These are phyloP conservation scores for Aeschynomene evenia DNA, from an alignment of 306 rosid genomes.

Conservation along the genomic window DNA sequence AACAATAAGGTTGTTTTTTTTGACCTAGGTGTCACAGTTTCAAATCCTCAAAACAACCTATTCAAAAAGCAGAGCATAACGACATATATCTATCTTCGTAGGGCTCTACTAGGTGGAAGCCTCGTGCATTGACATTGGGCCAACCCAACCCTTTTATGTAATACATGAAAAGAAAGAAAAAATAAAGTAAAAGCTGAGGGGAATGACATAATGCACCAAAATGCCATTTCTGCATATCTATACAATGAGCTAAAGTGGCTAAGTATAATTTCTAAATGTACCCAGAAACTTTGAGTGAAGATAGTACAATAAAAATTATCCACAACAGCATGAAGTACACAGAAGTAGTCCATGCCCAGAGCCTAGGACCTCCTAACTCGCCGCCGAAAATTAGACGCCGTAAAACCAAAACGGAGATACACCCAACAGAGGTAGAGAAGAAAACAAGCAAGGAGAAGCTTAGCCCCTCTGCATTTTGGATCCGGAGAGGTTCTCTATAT, in stretches of 20 bases:
- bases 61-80: too few species aligned
- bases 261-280: conserved; percentile 49
- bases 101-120: too few species aligned
- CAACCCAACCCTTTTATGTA: too few species aligned
- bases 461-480: conserved; percentile 75
- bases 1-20: too few species aligned
- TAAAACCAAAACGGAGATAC: conserved; percentile 68
- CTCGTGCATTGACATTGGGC: too few species aligned
- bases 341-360: conserved; percentile 86
- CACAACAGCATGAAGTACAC: conserved; percentile 72
- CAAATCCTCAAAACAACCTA: too few species aligned
- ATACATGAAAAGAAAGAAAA: background rate
- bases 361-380: conserved; percentile 93
- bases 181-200: background rate
- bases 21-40: too few species aligned
- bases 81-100: too few species aligned
- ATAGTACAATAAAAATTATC: conserved; percentile 73
- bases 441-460: conserved; percentile 84
- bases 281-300: conserved; percentile 78
- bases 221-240: background rate
- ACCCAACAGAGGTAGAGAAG: conserved; percentile 76
- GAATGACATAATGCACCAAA: background rate
- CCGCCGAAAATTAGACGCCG: conserved; percentile 84
- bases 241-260: background rate
- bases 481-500: conserved; percentile 66